Evolutionary conservation across 192 early-diverging fungal species (phyloP).

Genomic region (Coemansia erecta): DNA sequence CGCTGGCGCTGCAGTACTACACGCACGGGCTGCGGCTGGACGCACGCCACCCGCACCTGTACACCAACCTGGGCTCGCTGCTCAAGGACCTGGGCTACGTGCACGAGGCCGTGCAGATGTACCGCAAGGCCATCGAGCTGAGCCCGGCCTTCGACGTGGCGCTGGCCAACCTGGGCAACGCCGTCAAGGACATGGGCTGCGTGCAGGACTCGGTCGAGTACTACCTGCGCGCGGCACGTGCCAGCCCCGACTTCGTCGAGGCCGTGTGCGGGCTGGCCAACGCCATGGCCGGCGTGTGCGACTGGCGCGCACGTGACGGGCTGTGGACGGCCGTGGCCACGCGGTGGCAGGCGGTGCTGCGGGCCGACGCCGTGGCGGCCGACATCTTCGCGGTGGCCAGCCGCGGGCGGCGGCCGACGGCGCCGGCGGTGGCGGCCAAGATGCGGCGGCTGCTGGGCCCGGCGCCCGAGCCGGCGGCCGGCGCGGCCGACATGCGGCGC

Average conservation of each 20-base stretch:
- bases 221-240: slow-evolving; percentile 79
- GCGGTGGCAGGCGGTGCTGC: slow-evolving; percentile 22
- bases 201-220: slow-evolving; percentile 86
- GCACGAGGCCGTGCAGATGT: slow-evolving; percentile 81
- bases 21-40: slow-evolving; percentile 82
- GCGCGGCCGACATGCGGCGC: slow-evolving; percentile 21
- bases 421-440: slow-evolving; percentile 20
- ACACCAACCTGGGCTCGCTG: slow-evolving; percentile 90
- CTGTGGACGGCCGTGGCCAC: slow-evolving; percentile 46
- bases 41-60: slow-evolving; percentile 80
- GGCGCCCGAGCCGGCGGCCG: slow-evolving; percentile 3
- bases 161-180: slow-evolving; percentile 89
- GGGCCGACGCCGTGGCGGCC: slow-evolving; percentile 20
- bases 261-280: slow-evolving; percentile 91
- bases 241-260: slow-evolving; percentile 88
- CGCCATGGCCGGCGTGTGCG: slow-evolving; percentile 81
- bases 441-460: slow-evolving; percentile 29
- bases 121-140: slow-evolving; percentile 81
- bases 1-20: slow-evolving; percentile 81
- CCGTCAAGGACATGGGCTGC: slow-evolving; percentile 86
- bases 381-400: slow-evolving; percentile 47
- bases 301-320: slow-evolving; percentile 81
- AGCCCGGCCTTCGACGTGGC: slow-evolving; percentile 90
- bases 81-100: slow-evolving; percentile 88
- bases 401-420: slow-evolving; percentile 31